A percentile compares a stretch with the other conserved stretches of the same genome.
Conservation (phyloP, 2,329 filamentous ascomycete genomes). For the Penicillium sp. region DNA sequence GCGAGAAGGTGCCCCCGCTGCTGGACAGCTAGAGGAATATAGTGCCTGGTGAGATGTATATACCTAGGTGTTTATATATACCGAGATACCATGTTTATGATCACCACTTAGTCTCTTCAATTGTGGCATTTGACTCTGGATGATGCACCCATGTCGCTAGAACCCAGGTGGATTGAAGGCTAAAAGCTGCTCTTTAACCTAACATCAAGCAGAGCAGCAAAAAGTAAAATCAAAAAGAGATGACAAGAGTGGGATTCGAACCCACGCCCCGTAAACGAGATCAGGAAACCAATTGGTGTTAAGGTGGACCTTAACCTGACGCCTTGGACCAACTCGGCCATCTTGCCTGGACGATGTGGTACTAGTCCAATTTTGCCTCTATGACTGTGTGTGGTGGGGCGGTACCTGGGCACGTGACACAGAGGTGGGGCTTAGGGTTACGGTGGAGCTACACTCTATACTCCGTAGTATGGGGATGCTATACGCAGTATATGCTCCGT, state of each 20-base stretch:
- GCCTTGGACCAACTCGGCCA: constrained; percentile 33
- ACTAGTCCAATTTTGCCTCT: neutral
- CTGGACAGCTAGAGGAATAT: constrained; percentile 27
- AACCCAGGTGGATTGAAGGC: too few species aligned
- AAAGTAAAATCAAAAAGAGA: too few species aligned
- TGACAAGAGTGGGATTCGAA: constrained; percentile 24
- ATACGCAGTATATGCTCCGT: too few species aligned
- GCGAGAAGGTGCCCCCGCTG: constrained; percentile 38
- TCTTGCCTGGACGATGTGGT: constrained; percentile 22
- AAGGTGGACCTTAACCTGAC: constrained; percentile 32
- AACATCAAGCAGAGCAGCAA: too few species aligned
- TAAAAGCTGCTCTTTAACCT: too few species aligned
- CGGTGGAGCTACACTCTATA: neutral
- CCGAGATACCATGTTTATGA: neutral
- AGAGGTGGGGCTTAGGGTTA: neutral
- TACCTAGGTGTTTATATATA: constrained; percentile 1
- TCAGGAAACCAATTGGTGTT: constrained; percentile 18
- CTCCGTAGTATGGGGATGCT: too few species aligned
- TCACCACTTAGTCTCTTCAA: too few species aligned
- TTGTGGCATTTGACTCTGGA: too few species aligned
- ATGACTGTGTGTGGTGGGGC: neutral
- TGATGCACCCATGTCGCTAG: too few species aligned
- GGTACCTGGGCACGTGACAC: neutral
- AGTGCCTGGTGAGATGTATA: neutral
- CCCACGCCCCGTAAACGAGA: constrained; percentile 20